phyloP scores from a whole-genome alignment of 73 alveolate genomes.

The Tetrahymena borealis region DNA sequence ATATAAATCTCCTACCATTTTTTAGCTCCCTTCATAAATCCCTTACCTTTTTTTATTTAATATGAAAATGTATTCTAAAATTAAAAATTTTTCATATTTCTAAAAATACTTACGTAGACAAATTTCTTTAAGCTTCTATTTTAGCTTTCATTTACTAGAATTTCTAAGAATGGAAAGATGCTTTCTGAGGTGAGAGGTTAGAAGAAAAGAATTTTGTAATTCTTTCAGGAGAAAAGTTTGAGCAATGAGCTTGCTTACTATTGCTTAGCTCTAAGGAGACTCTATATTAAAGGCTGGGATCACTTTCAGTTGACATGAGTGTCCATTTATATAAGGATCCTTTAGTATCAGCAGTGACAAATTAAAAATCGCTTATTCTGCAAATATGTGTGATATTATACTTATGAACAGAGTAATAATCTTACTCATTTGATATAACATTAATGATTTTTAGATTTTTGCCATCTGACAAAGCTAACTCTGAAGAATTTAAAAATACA shows the following conservation, averaged over 20 bases:
- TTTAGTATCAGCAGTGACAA: background rate
- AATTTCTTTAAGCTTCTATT: background rate
- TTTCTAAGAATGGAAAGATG: background rate
- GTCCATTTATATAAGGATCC: background rate
- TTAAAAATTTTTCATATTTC: background rate
- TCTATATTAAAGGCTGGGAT: background rate
- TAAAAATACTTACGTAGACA: background rate
- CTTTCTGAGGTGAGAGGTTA: background rate
- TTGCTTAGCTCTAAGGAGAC: background rate
- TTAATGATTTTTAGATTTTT: background rate
- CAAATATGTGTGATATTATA: background rate
- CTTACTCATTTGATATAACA: background rate
- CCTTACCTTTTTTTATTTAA: background rate
- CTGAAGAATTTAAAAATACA: background rate
- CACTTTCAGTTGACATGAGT: background rate
- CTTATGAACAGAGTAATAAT: background rate
- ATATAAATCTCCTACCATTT: background rate
- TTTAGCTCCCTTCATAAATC: background rate
- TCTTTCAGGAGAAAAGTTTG: background rate
- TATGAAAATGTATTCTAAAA: background rate
- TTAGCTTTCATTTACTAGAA: background rate
- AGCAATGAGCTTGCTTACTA: background rate
- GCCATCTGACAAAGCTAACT: background rate
- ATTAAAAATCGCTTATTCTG: background rate
- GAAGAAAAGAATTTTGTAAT: background rate